These are phyloP conservation scores for Epichloe bromicola DNA, from an alignment of 2,329 filamentous ascomycete species.

Conservation along the genomic window DNA sequence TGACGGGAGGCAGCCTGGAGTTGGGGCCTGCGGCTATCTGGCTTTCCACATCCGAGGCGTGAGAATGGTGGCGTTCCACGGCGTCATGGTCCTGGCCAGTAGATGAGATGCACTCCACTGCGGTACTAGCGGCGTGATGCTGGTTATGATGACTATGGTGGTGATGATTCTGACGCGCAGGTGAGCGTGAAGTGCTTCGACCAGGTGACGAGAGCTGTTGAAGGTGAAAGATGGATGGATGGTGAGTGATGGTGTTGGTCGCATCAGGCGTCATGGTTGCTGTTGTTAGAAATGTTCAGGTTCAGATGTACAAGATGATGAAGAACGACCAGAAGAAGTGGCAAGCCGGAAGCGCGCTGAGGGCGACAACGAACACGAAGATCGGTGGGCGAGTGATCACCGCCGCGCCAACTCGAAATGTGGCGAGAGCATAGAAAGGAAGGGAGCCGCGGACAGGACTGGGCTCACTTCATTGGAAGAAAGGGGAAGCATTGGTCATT, in stretches of 20 bases:
- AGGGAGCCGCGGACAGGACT: too few species aligned
- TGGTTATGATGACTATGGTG: slow-evolving; percentile 1
- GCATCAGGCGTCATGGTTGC: slow-evolving; percentile 28
- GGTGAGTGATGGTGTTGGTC: slow-evolving; percentile 28
- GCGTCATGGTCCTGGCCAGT: slow-evolving; percentile 22
- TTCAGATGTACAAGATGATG: neutral
- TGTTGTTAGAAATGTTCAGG: neutral
- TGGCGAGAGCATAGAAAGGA: neutral
- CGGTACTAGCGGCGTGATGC: slow-evolving; percentile 30
- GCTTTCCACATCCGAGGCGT: slow-evolving; percentile 34
- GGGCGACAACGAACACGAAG: neutral
- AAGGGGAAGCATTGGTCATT: too few species aligned
- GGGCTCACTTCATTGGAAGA: too few species aligned
- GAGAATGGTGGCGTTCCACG: slow-evolving; percentile 28
- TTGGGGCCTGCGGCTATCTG: slow-evolving; percentile 24
- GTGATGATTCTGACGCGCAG: slow-evolving; percentile 8
- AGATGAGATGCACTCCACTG: slow-evolving; percentile 26
- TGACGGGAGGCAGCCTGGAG: slow-evolving; percentile 44
- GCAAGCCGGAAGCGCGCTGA: neutral
- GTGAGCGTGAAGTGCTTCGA: slow-evolving; percentile 17
- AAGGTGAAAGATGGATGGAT: slow-evolving; percentile 31
- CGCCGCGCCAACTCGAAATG: neutral
- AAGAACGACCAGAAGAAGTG: neutral
- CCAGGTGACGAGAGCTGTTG: slow-evolving; percentile 18
- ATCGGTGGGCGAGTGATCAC: neutral